Evolutionary conservation across 2,329 filamentous ascomycete species (phyloP).

Genomic region (Tolypocladium ovalisporum): DNA sequence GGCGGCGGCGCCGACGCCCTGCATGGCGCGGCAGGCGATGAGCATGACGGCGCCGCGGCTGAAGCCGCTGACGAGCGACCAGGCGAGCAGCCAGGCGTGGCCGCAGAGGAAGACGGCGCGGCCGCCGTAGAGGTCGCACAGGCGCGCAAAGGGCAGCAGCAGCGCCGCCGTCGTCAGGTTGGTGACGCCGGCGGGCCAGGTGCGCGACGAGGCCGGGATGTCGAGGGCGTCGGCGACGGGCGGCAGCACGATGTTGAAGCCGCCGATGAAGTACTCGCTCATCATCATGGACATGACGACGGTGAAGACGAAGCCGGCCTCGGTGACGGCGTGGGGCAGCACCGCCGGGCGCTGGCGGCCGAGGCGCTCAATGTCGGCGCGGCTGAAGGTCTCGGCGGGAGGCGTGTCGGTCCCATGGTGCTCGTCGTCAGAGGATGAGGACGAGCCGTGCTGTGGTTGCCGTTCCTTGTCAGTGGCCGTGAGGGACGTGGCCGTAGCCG

Average conservation of each 20-base stretch:
- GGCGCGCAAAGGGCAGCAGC: constrained; percentile 51
- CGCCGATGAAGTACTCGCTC: constrained; percentile 65
- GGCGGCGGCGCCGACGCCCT: constrained; percentile 63
- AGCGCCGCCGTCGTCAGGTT: constrained; percentile 46
- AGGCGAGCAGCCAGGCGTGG: constrained; percentile 53
- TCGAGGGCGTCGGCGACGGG: constrained; percentile 48
- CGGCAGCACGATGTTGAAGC: constrained; percentile 65
- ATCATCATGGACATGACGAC: constrained; percentile 54
- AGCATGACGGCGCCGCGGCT: constrained; percentile 57
- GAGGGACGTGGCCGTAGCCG: background rate
- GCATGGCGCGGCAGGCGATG: constrained; percentile 61
- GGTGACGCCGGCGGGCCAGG: constrained; percentile 54
- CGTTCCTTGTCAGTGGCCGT: background rate
- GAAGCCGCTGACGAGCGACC: constrained; percentile 62
- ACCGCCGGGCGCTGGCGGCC: constrained; percentile 49
- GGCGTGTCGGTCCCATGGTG: background rate
- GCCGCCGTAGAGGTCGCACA: constrained; percentile 53
- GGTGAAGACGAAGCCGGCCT: constrained; percentile 51
- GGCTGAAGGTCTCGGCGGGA: background rate
- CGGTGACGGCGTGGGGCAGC: constrained; percentile 42
- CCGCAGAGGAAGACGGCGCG: constrained; percentile 49
- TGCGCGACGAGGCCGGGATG: constrained; percentile 50
- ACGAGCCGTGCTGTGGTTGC: background rate
- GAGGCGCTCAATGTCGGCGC: constrained; percentile 41
- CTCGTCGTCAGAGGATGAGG: background rate